Evolutionary conservation across 345 rosid genomes (phyloP), one percentile per base, ranked within the genome.

Genomic region (Sonneratia caseolaris): DNA sequence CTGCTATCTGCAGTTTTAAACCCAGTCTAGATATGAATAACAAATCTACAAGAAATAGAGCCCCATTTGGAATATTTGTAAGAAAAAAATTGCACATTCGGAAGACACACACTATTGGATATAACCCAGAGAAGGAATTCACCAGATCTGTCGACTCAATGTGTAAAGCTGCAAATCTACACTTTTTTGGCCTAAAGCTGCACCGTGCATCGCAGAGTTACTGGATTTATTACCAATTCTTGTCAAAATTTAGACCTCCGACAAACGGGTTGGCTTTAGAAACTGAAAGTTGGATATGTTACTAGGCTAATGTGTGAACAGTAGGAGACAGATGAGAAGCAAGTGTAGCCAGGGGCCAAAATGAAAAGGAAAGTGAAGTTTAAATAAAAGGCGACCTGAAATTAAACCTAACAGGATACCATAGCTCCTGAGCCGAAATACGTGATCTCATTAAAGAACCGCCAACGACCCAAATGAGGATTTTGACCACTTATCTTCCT

Each of bases 261-360:
- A 2, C 5, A 42, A 42, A 9, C 7, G 45, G 45, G 5, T 1
- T 42, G 45, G 45, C 45, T 42, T 42, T 9, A 42, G 45, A 42
- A 42, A 42, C 45, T 4, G 45, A 2, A 57, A 57, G 3, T 22
- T 57, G 64, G 64, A 57, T 2, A 4, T 3, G 40, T 32, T n/a
- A 7, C 18, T 18, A 24, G 2, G 68, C 45, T 61, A 13, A 14
- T 71, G 56, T 49, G 36, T 64, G 43, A 67, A 9, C 45, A 42
- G 15, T 19, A 42, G 36, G 49, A 22, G 32, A 43, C 3, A 62
- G 36, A 69, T 51, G 45, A 35, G 27, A 43, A 37, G 51, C 42
- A 14, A 40, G 10, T 49, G 59, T 18, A 57, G 64, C 32, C 73
- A 56, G 45, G 73, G 70, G 27, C 27, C 24, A 64, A 48, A 64